These are phyloP conservation scores for Rhizopogon vesiculosus DNA, from an alignment of 768 basidiomycete species.

Conservation along the genomic window DNA sequence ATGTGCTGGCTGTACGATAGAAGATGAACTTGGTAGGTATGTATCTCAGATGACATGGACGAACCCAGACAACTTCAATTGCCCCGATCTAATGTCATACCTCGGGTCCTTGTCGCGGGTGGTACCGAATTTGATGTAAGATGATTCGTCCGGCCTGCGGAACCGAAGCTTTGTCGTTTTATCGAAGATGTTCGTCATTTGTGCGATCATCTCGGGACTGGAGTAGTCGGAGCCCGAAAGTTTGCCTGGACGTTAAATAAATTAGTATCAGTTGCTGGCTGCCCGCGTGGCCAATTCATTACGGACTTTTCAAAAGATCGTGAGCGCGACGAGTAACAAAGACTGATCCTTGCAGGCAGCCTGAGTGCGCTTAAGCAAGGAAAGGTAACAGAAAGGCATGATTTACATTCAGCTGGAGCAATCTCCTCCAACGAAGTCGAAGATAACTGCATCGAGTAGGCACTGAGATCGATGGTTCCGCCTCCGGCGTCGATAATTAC, in stretches of 20 bases:
- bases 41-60: not conserved
- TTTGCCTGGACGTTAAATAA: conserved; percentile 12
- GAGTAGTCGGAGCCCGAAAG: conserved; percentile 26
- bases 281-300: not conserved
- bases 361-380: conserved; percentile 12
- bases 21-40: not conserved
- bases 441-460: conserved; percentile 22
- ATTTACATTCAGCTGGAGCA: not conserved
- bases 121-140: conserved; percentile 35
- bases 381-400: too few species aligned
- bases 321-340: conserved; percentile 28
- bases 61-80: too few species aligned
- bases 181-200: conserved; percentile 30
- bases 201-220: conserved; percentile 22
- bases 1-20: not conserved
- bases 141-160: conserved; percentile 27
- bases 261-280: not conserved
- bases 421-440: not conserved
- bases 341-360: conserved; percentile 34
- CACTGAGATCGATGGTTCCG: conserved; percentile 34
- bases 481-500: conserved; percentile 47
- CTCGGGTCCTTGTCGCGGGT: conserved; percentile 27
- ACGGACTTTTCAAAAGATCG: conserved; percentile 24
- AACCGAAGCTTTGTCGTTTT: conserved; percentile 35
- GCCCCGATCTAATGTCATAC: conserved; percentile 21